A percentile compares a stretch with the other conserved stretches of the same genome.
Conservation (phyloP, 768 basidiomycete genomes). For the Mycena rosella region DNA sequence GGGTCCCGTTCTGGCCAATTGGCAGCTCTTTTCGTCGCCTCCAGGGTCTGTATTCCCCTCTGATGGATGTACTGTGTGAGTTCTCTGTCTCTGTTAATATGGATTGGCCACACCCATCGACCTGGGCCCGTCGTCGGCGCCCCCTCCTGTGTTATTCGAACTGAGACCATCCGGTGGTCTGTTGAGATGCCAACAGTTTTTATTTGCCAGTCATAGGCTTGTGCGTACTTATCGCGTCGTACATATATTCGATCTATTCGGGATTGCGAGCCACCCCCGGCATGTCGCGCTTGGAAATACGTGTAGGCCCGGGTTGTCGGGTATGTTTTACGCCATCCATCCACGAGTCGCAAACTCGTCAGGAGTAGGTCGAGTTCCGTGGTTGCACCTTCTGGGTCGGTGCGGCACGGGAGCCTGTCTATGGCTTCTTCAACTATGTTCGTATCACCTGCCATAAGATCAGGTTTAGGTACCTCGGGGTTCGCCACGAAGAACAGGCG, state of each 20-base stretch:
- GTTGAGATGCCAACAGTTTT: slow-evolving; percentile 34
- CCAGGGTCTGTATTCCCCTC: neutral
- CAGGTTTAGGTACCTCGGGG: neutral
- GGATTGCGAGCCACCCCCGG: slow-evolving; percentile 38
- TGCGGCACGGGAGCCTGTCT: slow-evolving; percentile 48
- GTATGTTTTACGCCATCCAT: slow-evolving; percentile 42
- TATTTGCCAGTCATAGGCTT: slow-evolving; percentile 45
- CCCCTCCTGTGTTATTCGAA: no score
- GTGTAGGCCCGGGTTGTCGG: slow-evolving; percentile 43
- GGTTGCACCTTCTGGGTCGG: slow-evolving; percentile 34
- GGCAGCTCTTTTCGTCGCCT: neutral
- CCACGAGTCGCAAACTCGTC: slow-evolving; percentile 4
- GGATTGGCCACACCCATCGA: slow-evolving; percentile 44
- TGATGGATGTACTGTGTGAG: neutral
- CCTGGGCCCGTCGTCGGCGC: slow-evolving; percentile 50
- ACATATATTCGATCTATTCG: slow-evolving; percentile 54
- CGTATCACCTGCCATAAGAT: slow-evolving; percentile 49
- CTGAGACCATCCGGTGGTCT: slow-evolving; percentile 50
- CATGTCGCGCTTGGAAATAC: slow-evolving; percentile 22
- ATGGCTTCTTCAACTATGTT: slow-evolving; percentile 56
- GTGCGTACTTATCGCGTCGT: no score
- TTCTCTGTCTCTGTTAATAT: slow-evolving; percentile 36
- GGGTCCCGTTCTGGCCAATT: neutral
- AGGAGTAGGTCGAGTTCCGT: slow-evolving; percentile 40
- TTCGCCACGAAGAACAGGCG: neutral